Evolutionary conservation across 306 rosid genomes (phyloP).

Genomic region (Astragalus glycyphyllos): DNA sequence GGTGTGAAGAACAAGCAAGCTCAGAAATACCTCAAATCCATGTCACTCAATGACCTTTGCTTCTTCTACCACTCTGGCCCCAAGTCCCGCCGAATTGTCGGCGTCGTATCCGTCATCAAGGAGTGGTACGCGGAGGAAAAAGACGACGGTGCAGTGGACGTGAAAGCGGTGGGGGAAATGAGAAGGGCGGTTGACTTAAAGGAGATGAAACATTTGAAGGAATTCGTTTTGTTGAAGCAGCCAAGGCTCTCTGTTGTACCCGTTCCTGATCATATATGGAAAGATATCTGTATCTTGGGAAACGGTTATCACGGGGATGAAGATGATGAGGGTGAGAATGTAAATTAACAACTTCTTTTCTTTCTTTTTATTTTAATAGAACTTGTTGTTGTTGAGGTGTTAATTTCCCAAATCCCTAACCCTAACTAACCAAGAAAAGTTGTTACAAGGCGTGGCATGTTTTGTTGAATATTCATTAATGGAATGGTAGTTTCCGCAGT

Average conservation of each 20-base stretch:
- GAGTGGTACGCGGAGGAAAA: slow-evolving; percentile 58
- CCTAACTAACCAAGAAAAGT: too few species aligned
- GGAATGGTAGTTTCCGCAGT: too few species aligned
- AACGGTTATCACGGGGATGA: slow-evolving; percentile 81
- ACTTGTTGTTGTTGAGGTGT: too few species aligned
- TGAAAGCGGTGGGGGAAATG: slow-evolving; percentile 82
- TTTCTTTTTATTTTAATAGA: too few species aligned
- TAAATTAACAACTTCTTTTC: too few species aligned
- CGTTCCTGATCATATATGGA: slow-evolving; percentile 59
- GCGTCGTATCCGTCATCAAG: slow-evolving; percentile 67
- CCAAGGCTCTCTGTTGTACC: slow-evolving; percentile 85
- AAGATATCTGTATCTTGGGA: slow-evolving; percentile 65
- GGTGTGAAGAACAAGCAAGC: slow-evolving; percentile 94
- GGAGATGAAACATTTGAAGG: slow-evolving; percentile 74
- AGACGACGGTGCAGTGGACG: slow-evolving; percentile 64
- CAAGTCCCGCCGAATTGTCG: slow-evolving; percentile 77
- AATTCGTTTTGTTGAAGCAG: slow-evolving; percentile 68
- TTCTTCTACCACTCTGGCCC: slow-evolving; percentile 90
- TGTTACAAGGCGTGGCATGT: too few species aligned
- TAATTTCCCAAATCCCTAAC: too few species aligned
- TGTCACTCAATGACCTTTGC: slow-evolving; percentile 68
- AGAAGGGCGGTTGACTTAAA: slow-evolving; percentile 68
- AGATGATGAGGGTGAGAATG: background rate
- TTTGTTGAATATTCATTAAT: too few species aligned
- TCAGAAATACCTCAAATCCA: slow-evolving; percentile 78